Evolutionary conservation across 257 asterid genomes (phyloP).

Genomic region (Solanum neorickii): DNA sequence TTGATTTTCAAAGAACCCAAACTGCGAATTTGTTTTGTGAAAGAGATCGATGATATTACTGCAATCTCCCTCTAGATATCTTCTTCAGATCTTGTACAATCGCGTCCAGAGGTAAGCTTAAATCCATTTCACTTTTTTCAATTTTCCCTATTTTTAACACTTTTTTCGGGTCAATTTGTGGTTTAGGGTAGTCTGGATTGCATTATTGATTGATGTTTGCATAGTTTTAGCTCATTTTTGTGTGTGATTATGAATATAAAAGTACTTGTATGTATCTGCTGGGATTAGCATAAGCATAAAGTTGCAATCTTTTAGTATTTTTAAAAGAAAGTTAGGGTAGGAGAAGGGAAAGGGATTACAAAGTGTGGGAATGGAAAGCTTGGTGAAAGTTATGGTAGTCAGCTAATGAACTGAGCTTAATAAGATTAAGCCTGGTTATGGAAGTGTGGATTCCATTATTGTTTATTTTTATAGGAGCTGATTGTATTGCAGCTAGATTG

Average conservation of each 20-base stretch:
- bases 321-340: neutral
- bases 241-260: neutral
- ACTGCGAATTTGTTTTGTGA: neutral
- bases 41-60: conserved; percentile 55
- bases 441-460: neutral
- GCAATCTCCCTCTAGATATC: conserved; percentile 81
- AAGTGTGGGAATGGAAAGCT: neutral
- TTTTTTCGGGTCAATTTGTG: neutral
- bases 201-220: neutral
- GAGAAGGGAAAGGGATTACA: neutral
- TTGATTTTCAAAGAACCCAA: neutral
- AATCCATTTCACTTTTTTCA: neutral
- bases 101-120: conserved; percentile 57
- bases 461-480: neutral
- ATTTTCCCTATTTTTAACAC: neutral
- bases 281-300: neutral
- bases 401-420: neutral
- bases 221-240: neutral
- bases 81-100: conserved; percentile 80
- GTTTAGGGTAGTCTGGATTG: neutral
- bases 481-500: neutral
- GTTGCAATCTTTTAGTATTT: neutral
- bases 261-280: neutral
- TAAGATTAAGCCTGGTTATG: neutral
- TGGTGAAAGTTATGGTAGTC: neutral